Base-by-base conservation (phyloP, 108 stramenopile genomes). In the Pseudonitzschia delicatissima region DNA sequence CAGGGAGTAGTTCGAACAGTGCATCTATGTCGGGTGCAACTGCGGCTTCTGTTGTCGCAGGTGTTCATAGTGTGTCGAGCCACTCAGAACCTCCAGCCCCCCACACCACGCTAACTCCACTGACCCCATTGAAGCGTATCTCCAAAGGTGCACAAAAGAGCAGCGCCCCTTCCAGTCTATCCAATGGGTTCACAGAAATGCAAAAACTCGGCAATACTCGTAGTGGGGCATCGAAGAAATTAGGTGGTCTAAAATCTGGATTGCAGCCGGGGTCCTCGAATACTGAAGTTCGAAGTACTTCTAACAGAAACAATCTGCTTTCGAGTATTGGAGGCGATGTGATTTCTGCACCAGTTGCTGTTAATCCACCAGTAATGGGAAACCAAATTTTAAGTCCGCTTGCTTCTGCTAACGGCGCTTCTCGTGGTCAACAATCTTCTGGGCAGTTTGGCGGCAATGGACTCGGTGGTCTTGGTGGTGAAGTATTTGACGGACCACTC, bases 31-130 rank as follows among this genome's bases (percentile, higher is more conserved):
- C 23, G 17, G 58, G 64, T 20, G 69, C 78, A 25, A 64, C 83
- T 28, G 91, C 85, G 4, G 91, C 91, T 2, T 87, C 88, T 23
- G 85, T 92, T 26, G 91, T 92, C 42, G 91, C 91, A 36, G 91
- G 91, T 1, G 72, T 81, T 25, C 77, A 76, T 27, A 64, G 63
- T 27, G 52, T 55, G 51, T 57, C 49, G 25, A 51, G 71, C 15
- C 36, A 40, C 37, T 40, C 60, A 36, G 69, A 71, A 18, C 35
- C 70, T 20, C 68, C 74, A 18, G 74, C 75, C 23, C 70, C 87
- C n/a, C 88, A 84, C 57, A 84, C 87, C 8, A 87, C 91, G 4
- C 72, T 88, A 36, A 88, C 87, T 15, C 79, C 87, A 11, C 57
- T 93, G 48, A 93, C 88, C 15, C 88, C 92, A 3, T 62, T 93